These are phyloP conservation scores for Phlebopus sp. DNA, from an alignment of 1,284 basidiomycete genomes.

Conservation along the genomic window DNA sequence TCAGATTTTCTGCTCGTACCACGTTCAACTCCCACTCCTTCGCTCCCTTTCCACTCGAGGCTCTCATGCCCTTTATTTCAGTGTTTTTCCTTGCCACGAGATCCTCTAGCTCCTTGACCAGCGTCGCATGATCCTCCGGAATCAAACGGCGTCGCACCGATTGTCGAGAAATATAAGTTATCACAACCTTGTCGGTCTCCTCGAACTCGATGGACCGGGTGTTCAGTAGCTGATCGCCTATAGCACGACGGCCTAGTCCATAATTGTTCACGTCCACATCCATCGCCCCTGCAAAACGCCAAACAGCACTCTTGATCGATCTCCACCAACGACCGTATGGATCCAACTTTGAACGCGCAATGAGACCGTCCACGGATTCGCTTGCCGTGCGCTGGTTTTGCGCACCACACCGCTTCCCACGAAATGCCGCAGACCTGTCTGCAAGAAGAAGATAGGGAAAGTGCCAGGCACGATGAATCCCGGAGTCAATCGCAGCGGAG, in stretches of 20 bases:
- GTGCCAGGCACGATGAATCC: conserved; percentile 39
- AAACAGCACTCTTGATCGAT: conserved; percentile 56
- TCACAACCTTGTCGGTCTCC: conserved; percentile 47
- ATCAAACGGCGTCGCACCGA: conserved; percentile 53
- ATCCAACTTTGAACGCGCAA: conserved; percentile 21
- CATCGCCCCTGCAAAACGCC: conserved; percentile 58
- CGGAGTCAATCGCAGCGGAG: conserved; percentile 8
- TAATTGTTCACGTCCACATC: conserved; percentile 5
- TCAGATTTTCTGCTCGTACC: conserved; percentile 62
- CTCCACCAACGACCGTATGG: conserved; percentile 65
- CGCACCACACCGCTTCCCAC: conserved; percentile 58
- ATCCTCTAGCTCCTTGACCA: conserved; percentile 57
- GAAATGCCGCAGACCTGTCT: conserved; percentile 73
- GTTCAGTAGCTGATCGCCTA: conserved; percentile 7
- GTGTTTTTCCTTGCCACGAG: conserved; percentile 46
- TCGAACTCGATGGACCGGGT: conserved; percentile 19
- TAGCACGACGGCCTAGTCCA: not conserved
- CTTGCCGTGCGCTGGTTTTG: conserved; percentile 67
- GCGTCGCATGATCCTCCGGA: conserved; percentile 52
- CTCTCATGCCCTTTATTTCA: conserved; percentile 4
- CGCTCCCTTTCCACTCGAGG: conserved; percentile 12
- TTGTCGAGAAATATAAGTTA: conserved; percentile 78
- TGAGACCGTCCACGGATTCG: conserved; percentile 48
- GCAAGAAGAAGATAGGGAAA: conserved; percentile 64
- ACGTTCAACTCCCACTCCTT: conserved; percentile 61